Evolutionary conservation across 805 yeast species (phyloP).

Genomic region (Saccharomycopsis sp.): DNA sequence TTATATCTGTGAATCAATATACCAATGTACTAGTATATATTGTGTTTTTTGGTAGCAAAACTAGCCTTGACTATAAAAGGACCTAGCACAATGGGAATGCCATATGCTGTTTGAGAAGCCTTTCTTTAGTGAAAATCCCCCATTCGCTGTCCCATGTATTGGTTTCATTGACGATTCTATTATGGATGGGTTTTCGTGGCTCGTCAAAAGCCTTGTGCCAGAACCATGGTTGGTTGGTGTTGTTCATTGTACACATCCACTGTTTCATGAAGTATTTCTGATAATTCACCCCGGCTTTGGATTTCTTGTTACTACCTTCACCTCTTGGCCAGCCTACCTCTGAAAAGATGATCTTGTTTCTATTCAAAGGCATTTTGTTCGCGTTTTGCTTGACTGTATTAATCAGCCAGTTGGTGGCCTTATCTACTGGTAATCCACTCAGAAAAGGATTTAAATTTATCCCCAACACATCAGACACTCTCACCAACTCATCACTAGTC

Average conservation of each 20-base stretch:
- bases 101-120: slow-evolving; percentile 40
- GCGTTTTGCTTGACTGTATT: slow-evolving; percentile 41
- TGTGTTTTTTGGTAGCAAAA: too few species aligned
- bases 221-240: slow-evolving; percentile 41
- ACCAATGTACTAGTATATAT: too few species aligned
- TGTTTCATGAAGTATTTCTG: slow-evolving; percentile 42
- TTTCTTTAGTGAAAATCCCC: slow-evolving; percentile 52
- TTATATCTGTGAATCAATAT: too few species aligned
- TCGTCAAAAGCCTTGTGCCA: slow-evolving; percentile 69
- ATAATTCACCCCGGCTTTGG: slow-evolving; percentile 41
- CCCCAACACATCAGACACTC: slow-evolving; percentile 49
- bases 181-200: slow-evolving; percentile 57
- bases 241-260: slow-evolving; percentile 44
- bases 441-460: slow-evolving; percentile 65
- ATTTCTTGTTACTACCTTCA: slow-evolving; percentile 44
- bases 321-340: slow-evolving; percentile 71
- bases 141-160: slow-evolving; percentile 63
- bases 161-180: slow-evolving; percentile 31
- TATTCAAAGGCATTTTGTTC: slow-evolving; percentile 30
- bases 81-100: slow-evolving; percentile 11
- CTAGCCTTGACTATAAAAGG: too few species aligned
- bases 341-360: slow-evolving; percentile 37
- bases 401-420: slow-evolving; percentile 48
- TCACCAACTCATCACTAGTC: slow-evolving; percentile 32
- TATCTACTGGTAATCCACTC: slow-evolving; percentile 44